A percentile compares a stretch with the other conserved stretches of the same genome.
These are phyloP conservation scores for Perkinsus chesapeaki DNA, from an alignment of 169 alveolate genomes.

Conservation along the genomic window DNA sequence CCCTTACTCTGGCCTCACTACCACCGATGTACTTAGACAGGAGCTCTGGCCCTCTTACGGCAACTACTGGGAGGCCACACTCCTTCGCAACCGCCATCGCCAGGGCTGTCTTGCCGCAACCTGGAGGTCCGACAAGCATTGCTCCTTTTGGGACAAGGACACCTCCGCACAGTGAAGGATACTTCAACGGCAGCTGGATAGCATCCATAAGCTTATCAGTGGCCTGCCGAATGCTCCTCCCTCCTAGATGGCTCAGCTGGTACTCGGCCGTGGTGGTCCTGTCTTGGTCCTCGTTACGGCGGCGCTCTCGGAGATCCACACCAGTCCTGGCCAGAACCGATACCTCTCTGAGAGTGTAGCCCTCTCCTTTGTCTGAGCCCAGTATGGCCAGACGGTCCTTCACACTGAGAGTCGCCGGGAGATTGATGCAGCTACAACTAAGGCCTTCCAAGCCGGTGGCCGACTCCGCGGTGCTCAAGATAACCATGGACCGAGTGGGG, in stretches of 20 bases:
- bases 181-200: neutral
- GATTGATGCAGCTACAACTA: neutral
- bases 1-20: conserved; percentile 57
- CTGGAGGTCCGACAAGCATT: neutral
- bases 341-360: neutral
- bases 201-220: neutral
- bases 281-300: neutral
- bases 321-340: neutral
- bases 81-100: neutral
- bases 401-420: neutral
- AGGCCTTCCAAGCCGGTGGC: neutral
- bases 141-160: neutral
- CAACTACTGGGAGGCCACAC: neutral
- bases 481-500: neutral
- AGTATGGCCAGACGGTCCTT: neutral
- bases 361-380: neutral
- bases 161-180: neutral
- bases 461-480: neutral
- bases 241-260: neutral
- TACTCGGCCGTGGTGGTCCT: neutral
- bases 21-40: conserved; percentile 64
- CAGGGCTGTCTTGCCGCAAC: neutral
- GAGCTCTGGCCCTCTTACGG: conserved; percentile 54
- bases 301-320: neutral
- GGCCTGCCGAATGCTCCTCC: neutral